Evolutionary conservation across 805 yeast species (phyloP).

Genomic region (Myxozyma udenii): DNA sequence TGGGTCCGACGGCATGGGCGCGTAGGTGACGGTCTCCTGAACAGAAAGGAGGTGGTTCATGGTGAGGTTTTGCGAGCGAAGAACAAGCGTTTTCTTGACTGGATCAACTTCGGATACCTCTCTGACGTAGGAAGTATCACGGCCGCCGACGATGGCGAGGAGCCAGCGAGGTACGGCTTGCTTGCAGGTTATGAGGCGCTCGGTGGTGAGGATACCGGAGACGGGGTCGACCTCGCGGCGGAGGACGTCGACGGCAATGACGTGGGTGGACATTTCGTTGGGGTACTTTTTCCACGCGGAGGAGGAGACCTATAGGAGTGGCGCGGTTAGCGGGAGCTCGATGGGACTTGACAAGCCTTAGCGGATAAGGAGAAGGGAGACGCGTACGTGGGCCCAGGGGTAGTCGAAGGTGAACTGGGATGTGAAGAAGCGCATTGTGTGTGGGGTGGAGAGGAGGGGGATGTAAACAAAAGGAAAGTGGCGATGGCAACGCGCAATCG

Average conservation of each 20-base stretch:
- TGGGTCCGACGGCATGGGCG: conserved; percentile 61
- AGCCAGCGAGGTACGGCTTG: conserved; percentile 88
- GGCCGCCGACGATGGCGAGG: conserved; percentile 65
- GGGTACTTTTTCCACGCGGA: conserved; percentile 98
- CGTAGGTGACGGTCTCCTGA: conserved; percentile 79
- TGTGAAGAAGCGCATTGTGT: conserved; percentile 71
- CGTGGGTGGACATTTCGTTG: conserved; percentile 89
- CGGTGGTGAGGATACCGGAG: conserved; percentile 63
- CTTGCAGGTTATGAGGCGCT: conserved; percentile 81
- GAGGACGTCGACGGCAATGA: conserved; percentile 85
- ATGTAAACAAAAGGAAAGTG: background rate
- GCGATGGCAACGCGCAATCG: background rate
- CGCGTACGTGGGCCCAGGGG: conserved; percentile 82
- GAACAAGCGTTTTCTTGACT: conserved; percentile 55
- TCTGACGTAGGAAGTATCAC: conserved; percentile 72
- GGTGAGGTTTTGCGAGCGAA: conserved; percentile 86
- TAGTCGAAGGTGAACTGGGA: conserved; percentile 69
- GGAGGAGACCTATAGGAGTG: conserved; percentile 58
- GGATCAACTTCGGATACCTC: conserved; percentile 86
- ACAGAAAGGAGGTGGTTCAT: conserved; percentile 73
- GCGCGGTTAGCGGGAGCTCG: conserved; percentile 53
- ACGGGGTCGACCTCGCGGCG: conserved; percentile 61
- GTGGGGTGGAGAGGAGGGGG: background rate
- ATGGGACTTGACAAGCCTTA: too few relatives aligned
- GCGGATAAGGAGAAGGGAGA: conserved; percentile 44